Evolutionary conservation across 148 eudicot genomes (phyloP).

Genomic region (Persicaria maculosa): DNA sequence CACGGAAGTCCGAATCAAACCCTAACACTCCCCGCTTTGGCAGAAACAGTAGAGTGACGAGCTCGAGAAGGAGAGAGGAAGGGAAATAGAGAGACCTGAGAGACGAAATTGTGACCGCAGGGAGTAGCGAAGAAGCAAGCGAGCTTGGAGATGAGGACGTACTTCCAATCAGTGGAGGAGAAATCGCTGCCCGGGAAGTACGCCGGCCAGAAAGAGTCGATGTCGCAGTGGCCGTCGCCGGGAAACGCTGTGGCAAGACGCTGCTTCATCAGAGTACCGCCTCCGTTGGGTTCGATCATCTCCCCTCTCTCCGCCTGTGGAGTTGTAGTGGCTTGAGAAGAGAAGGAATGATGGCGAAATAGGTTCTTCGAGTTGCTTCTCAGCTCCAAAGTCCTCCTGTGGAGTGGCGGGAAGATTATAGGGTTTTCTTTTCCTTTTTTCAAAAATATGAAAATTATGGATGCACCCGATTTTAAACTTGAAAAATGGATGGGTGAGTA

Average conservation of each 20-base stretch:
- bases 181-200: slow-evolving; percentile 59
- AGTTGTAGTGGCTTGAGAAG: background rate
- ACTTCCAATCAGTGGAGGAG: slow-evolving; percentile 30
- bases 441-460: background rate
- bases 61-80: background rate
- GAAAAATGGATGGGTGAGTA: no score
- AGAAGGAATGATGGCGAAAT: background rate
- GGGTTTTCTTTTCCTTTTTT: background rate
- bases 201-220: slow-evolving; percentile 33
- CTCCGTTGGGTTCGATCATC: slow-evolving; percentile 22
- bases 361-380: background rate
- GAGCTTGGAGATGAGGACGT: slow-evolving; percentile 47
- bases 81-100: slow-evolving; percentile 41
- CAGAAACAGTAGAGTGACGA: background rate
- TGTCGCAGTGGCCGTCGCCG: slow-evolving; percentile 16
- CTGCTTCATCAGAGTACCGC: slow-evolving; percentile 19
- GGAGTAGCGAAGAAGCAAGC: slow-evolving; percentile 59
- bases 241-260: slow-evolving; percentile 6
- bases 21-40: background rate
- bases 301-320: background rate
- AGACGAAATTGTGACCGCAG: slow-evolving; percentile 35
- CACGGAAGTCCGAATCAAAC: background rate
- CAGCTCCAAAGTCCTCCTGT: background rate
- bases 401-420: slow-evolving; percentile 5
- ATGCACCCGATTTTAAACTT: no score